Evolutionary conservation across 768 basidiomycete species (phyloP).

Genomic region (Russula sp.): DNA sequence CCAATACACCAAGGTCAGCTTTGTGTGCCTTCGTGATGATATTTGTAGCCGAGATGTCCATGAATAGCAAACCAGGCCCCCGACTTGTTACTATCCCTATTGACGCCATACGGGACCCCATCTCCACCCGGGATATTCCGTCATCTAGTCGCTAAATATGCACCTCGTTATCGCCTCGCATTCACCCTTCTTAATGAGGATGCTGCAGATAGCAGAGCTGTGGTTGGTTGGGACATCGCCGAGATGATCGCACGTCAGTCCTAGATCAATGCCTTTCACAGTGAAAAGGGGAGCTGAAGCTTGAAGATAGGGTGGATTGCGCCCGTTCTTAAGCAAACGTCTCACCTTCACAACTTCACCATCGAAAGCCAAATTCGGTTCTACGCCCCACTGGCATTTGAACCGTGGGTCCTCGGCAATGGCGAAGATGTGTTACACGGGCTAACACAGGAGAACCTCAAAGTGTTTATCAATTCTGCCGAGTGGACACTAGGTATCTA

Average conservation of each 20-base stretch:
- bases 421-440: constrained; percentile 40
- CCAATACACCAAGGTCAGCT: constrained; percentile 16
- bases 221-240: constrained; percentile 68
- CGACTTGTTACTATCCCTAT: constrained; percentile 34
- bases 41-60: constrained; percentile 1
- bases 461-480: constrained; percentile 91
- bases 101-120: constrained; percentile 35
- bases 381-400: constrained; percentile 83
- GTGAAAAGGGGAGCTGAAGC: constrained; percentile 6
- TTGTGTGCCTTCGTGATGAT: background rate
- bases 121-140: constrained; percentile 39
- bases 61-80: constrained; percentile 15
- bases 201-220: constrained; percentile 52
- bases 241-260: constrained; percentile 54
- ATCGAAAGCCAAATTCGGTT: constrained; percentile 93
- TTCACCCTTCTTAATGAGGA: constrained; percentile 94
- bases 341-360: constrained; percentile 78
- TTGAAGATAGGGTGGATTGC: constrained; percentile 51
- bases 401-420: constrained; percentile 37
- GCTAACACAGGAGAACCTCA: constrained; percentile 74
- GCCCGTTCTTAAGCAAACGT: constrained; percentile 55
- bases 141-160: constrained; percentile 61
- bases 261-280: background rate
- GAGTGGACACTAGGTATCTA: constrained; percentile 85
- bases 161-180: constrained; percentile 76